Conservation (phyloP, 192 early-diverging fungal genomes). For the Coemansia sp. region DNA sequence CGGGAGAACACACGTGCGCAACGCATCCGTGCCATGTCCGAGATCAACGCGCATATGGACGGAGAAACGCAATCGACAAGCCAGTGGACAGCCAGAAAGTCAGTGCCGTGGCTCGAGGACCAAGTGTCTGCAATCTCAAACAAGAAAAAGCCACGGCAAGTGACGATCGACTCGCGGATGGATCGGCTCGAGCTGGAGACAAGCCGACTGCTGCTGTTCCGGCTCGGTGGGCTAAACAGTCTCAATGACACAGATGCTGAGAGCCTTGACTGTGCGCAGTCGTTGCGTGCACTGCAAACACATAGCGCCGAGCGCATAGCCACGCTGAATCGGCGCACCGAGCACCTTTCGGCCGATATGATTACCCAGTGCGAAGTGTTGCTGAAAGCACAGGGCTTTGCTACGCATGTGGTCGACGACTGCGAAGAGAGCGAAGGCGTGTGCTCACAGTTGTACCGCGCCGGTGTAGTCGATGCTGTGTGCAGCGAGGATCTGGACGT, state of each 20-base stretch:
- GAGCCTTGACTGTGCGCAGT: not conserved
- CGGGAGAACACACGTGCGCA: conserved; percentile 12
- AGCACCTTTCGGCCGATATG: conserved; percentile 52
- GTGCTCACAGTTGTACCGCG: conserved; percentile 57
- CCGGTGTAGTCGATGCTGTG: conserved; percentile 55
- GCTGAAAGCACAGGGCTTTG: conserved; percentile 53
- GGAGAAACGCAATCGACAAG: not conserved
- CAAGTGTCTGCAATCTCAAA: not conserved
- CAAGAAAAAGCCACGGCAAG: not conserved
- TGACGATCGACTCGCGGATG: conserved; percentile 21
- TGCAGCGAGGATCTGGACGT: conserved; percentile 58
- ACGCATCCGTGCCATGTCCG: conserved; percentile 19
- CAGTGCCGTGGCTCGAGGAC: conserved; percentile 4
- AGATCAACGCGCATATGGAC: conserved; percentile 6
- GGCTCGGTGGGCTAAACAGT: conserved; percentile 3
- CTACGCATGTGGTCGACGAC: conserved; percentile 41
- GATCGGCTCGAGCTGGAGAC: conserved; percentile 22
- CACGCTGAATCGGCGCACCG: conserved; percentile 52
- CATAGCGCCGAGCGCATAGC: conserved; percentile 22
- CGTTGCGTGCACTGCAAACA: conserved; percentile 11
- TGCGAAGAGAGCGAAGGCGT: conserved; percentile 64
- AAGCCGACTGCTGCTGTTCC: conserved; percentile 17
- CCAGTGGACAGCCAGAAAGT: not conserved
- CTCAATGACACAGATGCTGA: not conserved
- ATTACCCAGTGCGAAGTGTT: conserved; percentile 51